These are phyloP conservation scores for Carnegiea gigantea DNA, from an alignment of 179 eudicot genomes.

Conservation along the genomic window DNA sequence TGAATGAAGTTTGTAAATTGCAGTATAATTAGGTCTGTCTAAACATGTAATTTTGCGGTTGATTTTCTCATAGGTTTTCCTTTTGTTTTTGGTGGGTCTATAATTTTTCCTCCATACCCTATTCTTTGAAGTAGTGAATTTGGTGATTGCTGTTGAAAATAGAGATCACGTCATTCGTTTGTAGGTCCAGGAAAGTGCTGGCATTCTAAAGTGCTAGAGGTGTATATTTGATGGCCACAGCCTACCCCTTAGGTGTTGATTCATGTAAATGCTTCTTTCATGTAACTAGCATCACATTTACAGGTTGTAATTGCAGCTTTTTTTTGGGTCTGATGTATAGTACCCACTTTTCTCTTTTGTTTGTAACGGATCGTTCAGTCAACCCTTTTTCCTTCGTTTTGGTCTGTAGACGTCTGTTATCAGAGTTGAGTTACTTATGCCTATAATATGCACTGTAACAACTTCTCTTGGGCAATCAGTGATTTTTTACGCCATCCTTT, in stretches of 20 bases:
- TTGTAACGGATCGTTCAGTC: no score
- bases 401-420: no score
- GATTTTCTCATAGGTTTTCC: conserved; percentile 9
- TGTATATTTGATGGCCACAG: conserved; percentile 21
- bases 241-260: conserved; percentile 1
- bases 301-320: conserved; percentile 21
- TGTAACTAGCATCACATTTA: conserved; percentile 28
- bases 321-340: conserved; percentile 10
- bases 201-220: conserved; percentile 11
- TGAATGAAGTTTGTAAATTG: conserved; percentile 32
- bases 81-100: conserved; percentile 3
- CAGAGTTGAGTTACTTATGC: no score
- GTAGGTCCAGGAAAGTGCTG: conserved; percentile 15
- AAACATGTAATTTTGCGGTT: conserved; percentile 21
- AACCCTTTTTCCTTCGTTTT: no score
- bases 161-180: conserved; percentile 9
- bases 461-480: no score
- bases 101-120: conserved; percentile 14
- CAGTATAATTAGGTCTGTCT: conserved; percentile 26
- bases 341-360: not conserved
- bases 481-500: no score
- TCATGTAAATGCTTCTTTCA: conserved; percentile 21
- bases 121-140: conserved; percentile 37
- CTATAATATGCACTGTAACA: no score
- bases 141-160: conserved; percentile 22